Base-by-base conservation (phyloP, 345 rosid species). In the Eucalyptus decipiens region DNA sequence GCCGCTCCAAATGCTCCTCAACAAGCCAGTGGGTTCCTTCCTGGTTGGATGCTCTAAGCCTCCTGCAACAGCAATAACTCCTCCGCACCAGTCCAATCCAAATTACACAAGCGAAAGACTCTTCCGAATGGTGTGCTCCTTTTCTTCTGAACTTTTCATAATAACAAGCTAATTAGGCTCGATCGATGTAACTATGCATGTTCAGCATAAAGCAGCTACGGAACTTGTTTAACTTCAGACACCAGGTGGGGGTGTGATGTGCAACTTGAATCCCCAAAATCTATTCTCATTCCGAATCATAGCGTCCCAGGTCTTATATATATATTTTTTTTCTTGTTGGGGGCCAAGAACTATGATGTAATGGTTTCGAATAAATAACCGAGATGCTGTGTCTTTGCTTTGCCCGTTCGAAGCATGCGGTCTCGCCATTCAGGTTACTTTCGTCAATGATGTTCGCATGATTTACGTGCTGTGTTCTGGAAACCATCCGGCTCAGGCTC, bases 11-110 rank as follows among this genome's bases (percentile, higher is more conserved):
- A 91, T 81, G 96, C 95, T 90, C 91, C 91, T 49, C 99, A 94
- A 87, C 97, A 92, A 91, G 98, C 94, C 42, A 93, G 87, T 87
- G 99, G 99, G 62, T 98, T 95, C 90, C 94, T 98, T 88, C 99
- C 99, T 49, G 99, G 99, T 67, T 97, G 99, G 99, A 98, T 97
- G 99, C 98, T 98, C 80, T 96, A 92, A 96, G 45, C 47, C 30
- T 76, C 85, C 85, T 8, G 26, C 47, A 7, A 76, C 42, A 6
- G 42, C 47, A 76, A 40, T 76, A 40, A 76, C 9, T 37, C 47
- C 47, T 21, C 76, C 37, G 76, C 37, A 65, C 76, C 40, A 65
- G 32, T n/a, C 40, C 40, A 65, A 65, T 65, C 76, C 76, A 15
- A 65, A 65, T n/a, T n/a, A 65, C 76, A 16, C 40, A n/a, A n/a